Evolutionary conservation across 257 asterid genomes (phyloP), one percentile per base, ranked within the genome.

Genomic region (Haberlea rhodopensis): DNA sequence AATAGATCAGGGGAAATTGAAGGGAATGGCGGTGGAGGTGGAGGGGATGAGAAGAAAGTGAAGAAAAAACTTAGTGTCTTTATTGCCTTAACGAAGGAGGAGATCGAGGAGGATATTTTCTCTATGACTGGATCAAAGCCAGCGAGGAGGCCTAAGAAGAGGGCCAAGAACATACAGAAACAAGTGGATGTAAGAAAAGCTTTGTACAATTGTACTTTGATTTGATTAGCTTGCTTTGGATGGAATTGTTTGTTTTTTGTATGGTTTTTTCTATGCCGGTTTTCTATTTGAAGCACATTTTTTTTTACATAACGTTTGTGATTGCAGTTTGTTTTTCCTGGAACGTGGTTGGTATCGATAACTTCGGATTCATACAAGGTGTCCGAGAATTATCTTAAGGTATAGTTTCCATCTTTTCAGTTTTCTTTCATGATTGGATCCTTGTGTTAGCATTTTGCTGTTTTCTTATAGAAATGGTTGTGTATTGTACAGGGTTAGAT

Each of bases 131-230:
- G 87, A 76, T 51, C 72, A 24, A 87, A 81, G 75, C 88, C 89
- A 11, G 48, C 80, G 11, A 83, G 84, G 79, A 83, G 87, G 71
- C 87, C 89, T 6, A 84, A 75, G 76, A 87, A 82, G 83, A 82
- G 85, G 26, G 70, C 81, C 3, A 84, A 74, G 68, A 21, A 15
- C 9, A 72, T 74, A 32, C 89, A 84, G 81, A 85, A 79, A 28
- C 72, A 72, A 53, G 18, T 87, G 24, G 91, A 87, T 74, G 95
- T 87, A 75, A 77, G 78, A 66, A 32, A 51, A 18, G 0, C 6
- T 51, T 20, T 11, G 8, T 34, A 0, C 45, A 15, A 34, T 20
- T 28, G 31, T 45, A 4, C 9, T 32, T 56, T 52, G 23, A 56
- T 62, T 57, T 64, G 10, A n/a, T 60, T n/a, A 43, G 40, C 56